A percentile compares a stretch with the other conserved stretches of the same genome.
phyloP scores from a whole-genome alignment of 805 yeast species.

The Monosporozyma solicola region DNA sequence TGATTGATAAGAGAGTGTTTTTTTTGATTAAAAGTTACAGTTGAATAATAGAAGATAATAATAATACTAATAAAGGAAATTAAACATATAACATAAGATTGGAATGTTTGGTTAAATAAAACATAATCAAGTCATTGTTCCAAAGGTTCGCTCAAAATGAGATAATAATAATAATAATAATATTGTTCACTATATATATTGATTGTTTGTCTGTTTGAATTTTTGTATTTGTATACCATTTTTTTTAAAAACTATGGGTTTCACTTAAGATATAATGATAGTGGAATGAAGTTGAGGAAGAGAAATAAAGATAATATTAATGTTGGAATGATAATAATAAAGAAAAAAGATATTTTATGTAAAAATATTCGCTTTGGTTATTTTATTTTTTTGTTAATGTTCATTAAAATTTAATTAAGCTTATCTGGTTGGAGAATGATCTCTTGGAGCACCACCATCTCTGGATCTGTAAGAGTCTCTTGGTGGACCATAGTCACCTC shows the following conservation, averaged over 20 bases:
- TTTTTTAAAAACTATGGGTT: neutral
- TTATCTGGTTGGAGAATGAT: conserved; percentile 72
- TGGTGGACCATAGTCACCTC: conserved; percentile 24
- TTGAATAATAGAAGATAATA: neutral
- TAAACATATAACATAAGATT: neutral
- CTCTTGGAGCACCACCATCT: conserved; percentile 34
- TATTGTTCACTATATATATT: neutral
- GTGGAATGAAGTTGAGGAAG: neutral
- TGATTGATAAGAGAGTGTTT: neutral
- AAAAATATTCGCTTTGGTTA: neutral
- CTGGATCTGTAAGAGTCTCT: conserved; percentile 32
- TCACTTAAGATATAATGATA: neutral
- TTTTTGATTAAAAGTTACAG: neutral
- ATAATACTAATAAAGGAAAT: neutral
- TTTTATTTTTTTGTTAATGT: neutral
- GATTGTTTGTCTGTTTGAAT: neutral
- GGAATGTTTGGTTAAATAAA: neutral
- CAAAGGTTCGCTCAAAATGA: neutral
- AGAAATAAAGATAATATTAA: neutral
- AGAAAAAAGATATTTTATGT: neutral
- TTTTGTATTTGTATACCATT: neutral
- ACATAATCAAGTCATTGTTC: neutral
- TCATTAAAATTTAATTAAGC: conserved; percentile 10
- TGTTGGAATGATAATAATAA: neutral
- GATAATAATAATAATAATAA: neutral